Conservation (phyloP, 352 stramenopile species). For the Phytophthora rubi region DNA sequence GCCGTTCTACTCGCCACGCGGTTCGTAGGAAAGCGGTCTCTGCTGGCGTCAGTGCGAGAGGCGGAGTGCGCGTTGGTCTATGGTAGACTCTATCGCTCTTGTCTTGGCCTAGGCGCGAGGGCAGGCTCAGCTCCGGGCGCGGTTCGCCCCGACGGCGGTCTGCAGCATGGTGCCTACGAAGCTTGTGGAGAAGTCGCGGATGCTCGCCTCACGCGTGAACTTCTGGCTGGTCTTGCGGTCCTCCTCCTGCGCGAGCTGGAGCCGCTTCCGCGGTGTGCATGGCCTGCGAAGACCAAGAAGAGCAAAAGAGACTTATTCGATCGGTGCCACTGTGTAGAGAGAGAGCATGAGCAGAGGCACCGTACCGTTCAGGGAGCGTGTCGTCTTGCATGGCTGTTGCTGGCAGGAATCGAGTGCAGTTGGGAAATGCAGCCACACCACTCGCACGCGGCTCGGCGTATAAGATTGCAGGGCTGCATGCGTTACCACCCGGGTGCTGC, state of each 20-base stretch:
- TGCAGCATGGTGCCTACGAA: constrained; percentile 56
- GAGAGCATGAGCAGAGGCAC: neutral
- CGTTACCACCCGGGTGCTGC: neutral
- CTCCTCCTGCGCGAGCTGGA: constrained; percentile 59
- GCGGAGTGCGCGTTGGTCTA: constrained; percentile 28
- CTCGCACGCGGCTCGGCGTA: neutral
- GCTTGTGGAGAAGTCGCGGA: constrained; percentile 55
- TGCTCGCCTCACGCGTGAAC: constrained; percentile 29
- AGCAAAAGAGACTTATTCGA: neutral
- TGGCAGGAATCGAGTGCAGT: constrained; percentile 19
- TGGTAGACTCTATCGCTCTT: constrained; percentile 12
- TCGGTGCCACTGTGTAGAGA: constrained; percentile 6
- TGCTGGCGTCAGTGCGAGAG: constrained; percentile 20
- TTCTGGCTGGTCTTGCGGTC: constrained; percentile 51
- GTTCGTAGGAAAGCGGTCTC: constrained; percentile 24
- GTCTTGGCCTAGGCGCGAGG: neutral
- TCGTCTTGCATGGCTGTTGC: constrained; percentile 28
- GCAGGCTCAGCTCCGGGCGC: constrained; percentile 4
- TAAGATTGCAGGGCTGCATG: constrained; percentile 14
- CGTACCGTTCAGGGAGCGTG: constrained; percentile 24
- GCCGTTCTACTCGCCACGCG: constrained; percentile 21
- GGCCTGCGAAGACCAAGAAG: constrained; percentile 36
- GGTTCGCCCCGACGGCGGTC: constrained; percentile 28
- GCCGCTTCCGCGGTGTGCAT: constrained; percentile 69
- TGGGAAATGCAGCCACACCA: constrained; percentile 14